Base-by-base conservation (phyloP, 2,329 filamentous ascomycete genomes). In the Rutstroemia sp. region DNA sequence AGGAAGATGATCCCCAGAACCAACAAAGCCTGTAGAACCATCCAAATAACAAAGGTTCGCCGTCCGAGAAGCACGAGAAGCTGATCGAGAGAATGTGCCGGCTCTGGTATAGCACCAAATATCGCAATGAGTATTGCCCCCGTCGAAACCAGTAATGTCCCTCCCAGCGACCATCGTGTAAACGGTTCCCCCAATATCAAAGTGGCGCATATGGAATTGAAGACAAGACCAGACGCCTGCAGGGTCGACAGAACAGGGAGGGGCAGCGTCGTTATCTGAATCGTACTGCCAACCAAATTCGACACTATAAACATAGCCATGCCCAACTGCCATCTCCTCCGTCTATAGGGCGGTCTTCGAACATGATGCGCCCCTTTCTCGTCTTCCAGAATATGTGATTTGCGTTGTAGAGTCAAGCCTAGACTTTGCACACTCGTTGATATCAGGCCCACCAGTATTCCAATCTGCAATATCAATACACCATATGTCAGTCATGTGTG, bases 231-330 rank as follows among this genome's bases (percentile, higher is more conserved):
- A 3, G 92, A 95, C 17, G 92, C 92, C 75, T 99, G 94, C 39
- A 99, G 77, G 1, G 94, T 96, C 56, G 92, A 97, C 36, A 99
- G 81, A 5, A 99, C 91, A 19, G 94, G 94, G 21, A 99, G 78
- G 16, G 94, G 94, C 46, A 99, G 78, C 0, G 92, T 96, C 30
- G 94, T 96, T 70, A 99, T 97, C 73, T 99, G 94, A 58, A 99
- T 94, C 39, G 90, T 92, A 74, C 92, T 96, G 58, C 94, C 94
- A 55, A 97, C 79, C 56, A 99, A 80, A 71, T 99, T 99, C 60
- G 94, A 89, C 63, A 95, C 78, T 63, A 99, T 84, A 73, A 99
- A 99, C 84, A 99, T 94, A 69, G 85, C 83, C 92, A 99, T 97
- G 57, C 94, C 94, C 60, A 95, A 77, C 81, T 96, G 94, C 94